Conservation (phyloP, 192 early-diverging fungal genomes). For the Coemansia sp. region DNA sequence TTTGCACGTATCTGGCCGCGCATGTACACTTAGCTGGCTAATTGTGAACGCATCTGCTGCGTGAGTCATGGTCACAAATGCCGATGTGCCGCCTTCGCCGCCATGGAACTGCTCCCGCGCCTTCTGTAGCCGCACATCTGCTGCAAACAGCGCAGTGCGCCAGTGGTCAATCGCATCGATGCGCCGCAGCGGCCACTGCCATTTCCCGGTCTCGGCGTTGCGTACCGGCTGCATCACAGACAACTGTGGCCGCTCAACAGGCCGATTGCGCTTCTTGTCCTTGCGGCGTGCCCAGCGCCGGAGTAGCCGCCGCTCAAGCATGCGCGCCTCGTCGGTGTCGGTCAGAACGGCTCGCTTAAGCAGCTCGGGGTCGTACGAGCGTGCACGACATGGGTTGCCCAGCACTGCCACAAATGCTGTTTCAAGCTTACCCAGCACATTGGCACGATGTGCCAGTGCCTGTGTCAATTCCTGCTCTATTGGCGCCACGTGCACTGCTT, state of each 20-base stretch:
- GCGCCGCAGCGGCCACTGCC: slow-evolving; percentile 32
- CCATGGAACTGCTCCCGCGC: slow-evolving; percentile 28
- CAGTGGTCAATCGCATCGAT: slow-evolving; percentile 68
- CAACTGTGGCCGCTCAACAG: slow-evolving; percentile 10
- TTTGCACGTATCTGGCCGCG: slow-evolving; percentile 60
- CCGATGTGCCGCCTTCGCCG: slow-evolving; percentile 49
- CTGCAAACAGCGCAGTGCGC: slow-evolving; percentile 52
- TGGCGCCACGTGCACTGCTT: slow-evolving; percentile 64
- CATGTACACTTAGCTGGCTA: slow-evolving; percentile 63
- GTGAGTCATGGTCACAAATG: slow-evolving; percentile 73
- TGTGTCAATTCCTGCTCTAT: slow-evolving; percentile 53
- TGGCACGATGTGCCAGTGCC: slow-evolving; percentile 51
- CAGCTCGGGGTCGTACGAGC: slow-evolving; percentile 61
- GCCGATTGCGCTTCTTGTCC: slow-evolving; percentile 1
- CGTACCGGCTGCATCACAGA: neutral
- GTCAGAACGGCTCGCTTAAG: slow-evolving; percentile 40
- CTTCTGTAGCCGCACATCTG: slow-evolving; percentile 53
- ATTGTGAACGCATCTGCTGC: slow-evolving; percentile 66
- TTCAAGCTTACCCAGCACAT: slow-evolving; percentile 57
- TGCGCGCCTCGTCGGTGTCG: slow-evolving; percentile 27
- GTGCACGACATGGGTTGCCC: slow-evolving; percentile 69
- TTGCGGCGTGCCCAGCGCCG: slow-evolving; percentile 27
- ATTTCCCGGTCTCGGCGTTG: neutral
- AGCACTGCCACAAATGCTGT: slow-evolving; percentile 57
- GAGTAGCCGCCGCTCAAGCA: slow-evolving; percentile 32